These are phyloP conservation scores for Exserohilum rostratum DNA, from an alignment of 2,329 filamentous ascomycete species.

Conservation along the genomic window DNA sequence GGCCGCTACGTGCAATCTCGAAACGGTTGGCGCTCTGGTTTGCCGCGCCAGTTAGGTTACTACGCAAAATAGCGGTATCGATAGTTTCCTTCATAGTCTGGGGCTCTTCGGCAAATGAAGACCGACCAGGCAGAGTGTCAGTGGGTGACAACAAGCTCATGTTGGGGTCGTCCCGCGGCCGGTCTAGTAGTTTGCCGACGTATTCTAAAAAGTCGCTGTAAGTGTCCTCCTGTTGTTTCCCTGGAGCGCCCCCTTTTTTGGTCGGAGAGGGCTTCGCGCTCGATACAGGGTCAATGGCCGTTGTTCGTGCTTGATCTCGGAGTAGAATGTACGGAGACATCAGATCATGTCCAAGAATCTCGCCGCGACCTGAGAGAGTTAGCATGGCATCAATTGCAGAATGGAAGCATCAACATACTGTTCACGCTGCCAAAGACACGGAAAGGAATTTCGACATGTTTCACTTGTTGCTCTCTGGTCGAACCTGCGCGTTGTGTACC, in stretches of 20 bases:
- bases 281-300: conserved; percentile 39
- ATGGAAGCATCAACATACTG: conserved; percentile 49
- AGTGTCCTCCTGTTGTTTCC: conserved; percentile 52
- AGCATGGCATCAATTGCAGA: conserved; percentile 13
- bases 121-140: conserved; percentile 55
- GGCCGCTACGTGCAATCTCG: conserved; percentile 91
- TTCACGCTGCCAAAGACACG: conserved; percentile 93
- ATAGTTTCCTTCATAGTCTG: conserved; percentile 81
- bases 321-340: conserved; percentile 93
- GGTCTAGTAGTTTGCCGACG: conserved; percentile 56
- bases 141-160: conserved; percentile 74
- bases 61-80: conserved; percentile 83
- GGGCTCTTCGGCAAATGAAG: conserved; percentile 64
- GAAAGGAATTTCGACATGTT: conserved; percentile 91
- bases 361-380: conserved; percentile 65
- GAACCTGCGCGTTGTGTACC: conserved; percentile 87
- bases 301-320: conserved; percentile 73
- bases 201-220: conserved; percentile 47
- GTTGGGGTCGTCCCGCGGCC: conserved; percentile 41
- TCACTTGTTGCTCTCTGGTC: conserved; percentile 76
- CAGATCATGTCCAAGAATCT: conserved; percentile 89
- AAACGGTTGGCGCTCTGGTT: conserved; percentile 89
- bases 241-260: conserved; percentile 27
- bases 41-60: conserved; percentile 63
- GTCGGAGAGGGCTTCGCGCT: conserved; percentile 11